Evolutionary conservation across 441 rosid genomes (phyloP).

Genomic region (Viola pubescens): DNA sequence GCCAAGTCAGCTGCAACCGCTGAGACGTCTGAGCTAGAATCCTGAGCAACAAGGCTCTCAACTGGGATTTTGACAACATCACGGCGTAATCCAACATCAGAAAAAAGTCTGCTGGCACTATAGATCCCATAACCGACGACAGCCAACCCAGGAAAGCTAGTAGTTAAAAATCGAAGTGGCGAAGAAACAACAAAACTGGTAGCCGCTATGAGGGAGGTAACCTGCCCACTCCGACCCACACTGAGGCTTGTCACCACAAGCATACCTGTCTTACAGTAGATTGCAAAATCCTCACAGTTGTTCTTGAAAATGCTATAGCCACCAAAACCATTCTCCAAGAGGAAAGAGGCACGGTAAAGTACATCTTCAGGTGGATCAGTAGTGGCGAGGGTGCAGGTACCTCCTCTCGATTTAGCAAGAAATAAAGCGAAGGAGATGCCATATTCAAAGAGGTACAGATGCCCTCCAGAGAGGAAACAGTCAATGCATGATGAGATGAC

Average conservation of each 20-base stretch:
- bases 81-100: constrained; percentile 51
- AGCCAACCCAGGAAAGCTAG: constrained; percentile 45
- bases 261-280: constrained; percentile 74
- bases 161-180: constrained; percentile 34
- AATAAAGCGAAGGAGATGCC: constrained; percentile 40
- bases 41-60: constrained; percentile 40
- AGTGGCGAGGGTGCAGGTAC: constrained; percentile 67
- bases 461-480: constrained; percentile 64
- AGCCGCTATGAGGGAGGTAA: constrained; percentile 45
- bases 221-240: constrained; percentile 73
- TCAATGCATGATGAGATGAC: constrained; percentile 67
- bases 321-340: constrained; percentile 62
- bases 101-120: constrained; percentile 38
- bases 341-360: constrained; percentile 46
- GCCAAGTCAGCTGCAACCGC: constrained; percentile 12
- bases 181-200: constrained; percentile 36
- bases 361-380: constrained; percentile 56
- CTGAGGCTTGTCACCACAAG: constrained; percentile 39
- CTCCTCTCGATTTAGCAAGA: constrained; percentile 68
- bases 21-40: constrained; percentile 7
- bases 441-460: constrained; percentile 57
- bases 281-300: constrained; percentile 84
- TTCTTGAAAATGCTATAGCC: constrained; percentile 50
- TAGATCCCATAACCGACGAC: constrained; percentile 42
- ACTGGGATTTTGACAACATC: constrained; percentile 49